Evolutionary conservation across 2,329 filamentous ascomycete genomes (phyloP).

Genomic region (Fusarium graminum): DNA sequence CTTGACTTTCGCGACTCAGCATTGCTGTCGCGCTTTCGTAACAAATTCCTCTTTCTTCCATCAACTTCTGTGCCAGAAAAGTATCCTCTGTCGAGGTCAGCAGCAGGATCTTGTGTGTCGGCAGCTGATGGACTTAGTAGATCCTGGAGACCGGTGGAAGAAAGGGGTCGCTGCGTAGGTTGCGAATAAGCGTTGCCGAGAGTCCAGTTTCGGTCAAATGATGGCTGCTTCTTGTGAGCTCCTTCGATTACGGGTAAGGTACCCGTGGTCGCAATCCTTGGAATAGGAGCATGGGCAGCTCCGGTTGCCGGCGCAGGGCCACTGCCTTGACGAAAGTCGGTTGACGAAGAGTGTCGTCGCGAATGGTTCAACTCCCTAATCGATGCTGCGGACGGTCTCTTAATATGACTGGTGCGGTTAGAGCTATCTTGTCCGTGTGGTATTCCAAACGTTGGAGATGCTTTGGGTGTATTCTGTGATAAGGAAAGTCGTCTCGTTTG

Average conservation of each 20-base stretch:
- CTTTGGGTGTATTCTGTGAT: conserved; percentile 62
- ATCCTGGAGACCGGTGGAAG: conserved; percentile 66
- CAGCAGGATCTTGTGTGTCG: conserved; percentile 61
- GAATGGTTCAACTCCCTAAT: conserved; percentile 86
- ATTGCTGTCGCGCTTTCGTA: conserved; percentile 80
- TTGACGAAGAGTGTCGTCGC: conserved; percentile 83
- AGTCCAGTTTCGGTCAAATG: conserved; percentile 79
- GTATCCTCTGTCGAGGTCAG: conserved; percentile 87
- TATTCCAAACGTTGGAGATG: conserved; percentile 59
- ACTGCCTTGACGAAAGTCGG: conserved; percentile 71
- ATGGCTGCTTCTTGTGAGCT: conserved; percentile 73
- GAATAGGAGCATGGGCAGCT: conserved; percentile 42
- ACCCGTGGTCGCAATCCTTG: conserved; percentile 60
- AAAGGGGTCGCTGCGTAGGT: conserved; percentile 61
- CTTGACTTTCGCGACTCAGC: conserved; percentile 79
- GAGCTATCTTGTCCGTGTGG: conserved; percentile 61
- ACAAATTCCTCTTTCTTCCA: conserved; percentile 78
- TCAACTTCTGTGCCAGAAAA: conserved; percentile 92
- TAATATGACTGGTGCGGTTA: conserved; percentile 62
- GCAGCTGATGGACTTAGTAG: conserved; percentile 55
- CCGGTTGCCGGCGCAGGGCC: conserved; percentile 42
- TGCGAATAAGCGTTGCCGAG: conserved; percentile 65
- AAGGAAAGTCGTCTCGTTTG: conserved; percentile 64
- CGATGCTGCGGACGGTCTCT: conserved; percentile 82
- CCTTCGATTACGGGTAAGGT: conserved; percentile 58